Evolutionary conservation across 768 basidiomycete species (phyloP).

Genomic region (Hydnomerulius pinastri): DNA sequence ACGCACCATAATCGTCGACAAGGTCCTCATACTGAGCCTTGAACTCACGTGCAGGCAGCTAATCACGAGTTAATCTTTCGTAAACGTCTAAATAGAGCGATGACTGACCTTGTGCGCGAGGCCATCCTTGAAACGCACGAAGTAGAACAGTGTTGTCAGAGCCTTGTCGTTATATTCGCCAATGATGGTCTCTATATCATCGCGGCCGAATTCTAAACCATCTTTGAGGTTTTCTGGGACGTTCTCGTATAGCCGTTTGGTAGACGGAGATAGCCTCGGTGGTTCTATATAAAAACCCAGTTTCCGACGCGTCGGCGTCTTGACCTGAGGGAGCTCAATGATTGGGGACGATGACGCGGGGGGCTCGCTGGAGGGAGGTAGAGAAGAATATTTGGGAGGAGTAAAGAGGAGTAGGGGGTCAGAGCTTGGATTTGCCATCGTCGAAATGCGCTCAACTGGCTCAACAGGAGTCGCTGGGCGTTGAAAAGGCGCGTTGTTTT

Average conservation of each 20-base stretch:
- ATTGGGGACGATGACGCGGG: slow-evolving; percentile 6
- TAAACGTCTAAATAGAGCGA: not conserved
- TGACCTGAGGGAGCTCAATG: not conserved
- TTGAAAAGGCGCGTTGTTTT: slow-evolving; percentile 7
- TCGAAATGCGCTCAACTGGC: not conserved
- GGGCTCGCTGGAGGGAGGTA: slow-evolving; percentile 10
- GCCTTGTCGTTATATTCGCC: slow-evolving; percentile 50
- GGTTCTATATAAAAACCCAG: slow-evolving; percentile 35
- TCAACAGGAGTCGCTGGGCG: not conserved
- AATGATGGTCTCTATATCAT: slow-evolving; percentile 49
- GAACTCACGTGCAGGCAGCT: slow-evolving; percentile 50
- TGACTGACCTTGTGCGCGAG: slow-evolving; percentile 55
- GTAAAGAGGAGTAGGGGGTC: slow-evolving; percentile 20
- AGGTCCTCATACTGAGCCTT: slow-evolving; percentile 41
- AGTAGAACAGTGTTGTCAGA: slow-evolving; percentile 54
- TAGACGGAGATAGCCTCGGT: slow-evolving; percentile 39
- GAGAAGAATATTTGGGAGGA: slow-evolving; percentile 15
- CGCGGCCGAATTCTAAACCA: slow-evolving; percentile 31
- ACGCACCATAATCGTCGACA: slow-evolving; percentile 59
- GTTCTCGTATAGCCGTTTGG: slow-evolving; percentile 45
- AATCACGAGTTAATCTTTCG: slow-evolving; percentile 6
- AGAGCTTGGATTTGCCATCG: slow-evolving; percentile 17
- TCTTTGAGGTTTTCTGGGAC: slow-evolving; percentile 35
- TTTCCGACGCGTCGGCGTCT: slow-evolving; percentile 15
- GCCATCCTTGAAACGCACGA: slow-evolving; percentile 59